Evolutionary conservation across 75 land plant genomes (phyloP), one percentile per base, ranked within the genome.

Genomic region (Chamaecyparis obtusa): DNA sequence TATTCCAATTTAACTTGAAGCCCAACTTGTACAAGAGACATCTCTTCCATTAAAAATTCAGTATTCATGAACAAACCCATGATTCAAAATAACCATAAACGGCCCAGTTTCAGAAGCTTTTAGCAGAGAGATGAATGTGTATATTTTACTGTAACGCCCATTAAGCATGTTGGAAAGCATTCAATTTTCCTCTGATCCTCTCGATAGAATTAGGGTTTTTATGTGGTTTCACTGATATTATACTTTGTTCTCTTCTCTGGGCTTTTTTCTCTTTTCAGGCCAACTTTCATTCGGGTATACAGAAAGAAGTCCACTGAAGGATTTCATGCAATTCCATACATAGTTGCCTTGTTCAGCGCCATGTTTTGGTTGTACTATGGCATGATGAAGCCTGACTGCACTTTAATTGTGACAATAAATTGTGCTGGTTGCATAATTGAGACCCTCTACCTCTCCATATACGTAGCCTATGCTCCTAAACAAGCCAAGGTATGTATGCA

Each of bases 321-420:
- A 0, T 94, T 91, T 82, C 90, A 93, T 19, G 86, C 94, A 14
- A 39, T 93, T 74, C 95, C 95, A 2, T 94, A 94, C 83, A 54
- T 90, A 2, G 90, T 86, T 19, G 90, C 92, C 19, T 85, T 94
- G 3, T 88, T 94, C 86, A 91, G 91, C 84, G 87, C 92, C 15
- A 85, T 87, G 87, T 83, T 91, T 32, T 91, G 94, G 91, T 2
- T 93, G 33, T 93, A 90, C 84, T 94, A 93, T 67, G 90, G 93
- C 0, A 0, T 85, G 0, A 41, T 93, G 16, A 91, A 90, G 32
- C 56, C 85, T 15, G 75, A 90, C 56, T 89, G 89, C 5, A 71
- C 56, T 13, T 92, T 91, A 83, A 86, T 94, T 17, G 81, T 93
- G 86, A 89, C 94, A 33, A 91, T 93, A 84, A 94, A 94, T 84